Evolutionary conservation across 1,139 yeast genomes (phyloP), one percentile per base, ranked within the genome.

Genomic region (Hemisphaericaspora subhashii): DNA sequence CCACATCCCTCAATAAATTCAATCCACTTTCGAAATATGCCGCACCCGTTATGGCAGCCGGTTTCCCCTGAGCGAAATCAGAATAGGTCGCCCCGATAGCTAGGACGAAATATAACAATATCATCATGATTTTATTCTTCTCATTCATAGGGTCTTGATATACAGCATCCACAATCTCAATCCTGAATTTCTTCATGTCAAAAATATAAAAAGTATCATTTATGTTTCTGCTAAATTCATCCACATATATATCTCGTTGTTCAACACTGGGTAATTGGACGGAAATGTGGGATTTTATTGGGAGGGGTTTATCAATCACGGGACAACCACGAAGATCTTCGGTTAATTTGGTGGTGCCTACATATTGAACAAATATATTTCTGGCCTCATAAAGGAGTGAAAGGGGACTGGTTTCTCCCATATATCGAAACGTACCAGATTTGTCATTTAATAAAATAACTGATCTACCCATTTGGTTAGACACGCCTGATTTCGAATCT

Each of bases 41-140:
- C 43, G 48, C 36, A 43, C 50, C 33, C 35, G 45, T 35, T 39
- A 59, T 43, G 38, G 55, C 41, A 35, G 50, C 20, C 54, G 61
- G 36, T 43, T 41, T 24, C 42, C 44, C 33, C 41, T 52, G 13
- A 50, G 54, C 35, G 28, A 44, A 48, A 33, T 47, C 47, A 29
- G 33, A 23, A 45, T 57, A 70, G 2, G 68, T 53, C 1, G 74
- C 57, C 1, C 75, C 76, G 20, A 72, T 54, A 0, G 75, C 73
- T 35, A 72, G 51, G 1, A 68, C 62, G 39, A 72, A 51, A 38
- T 69, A 66, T 8, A 70, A 44, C 18, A 68, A 44, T 27, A 72
- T 58, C 24, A 63, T 39, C 49, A 50, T 40, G 45, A 36, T 38
- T 29, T 44, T 40, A 22, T 38, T 31, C 21, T 37, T 37, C n/a